phyloP scores from a whole-genome alignment of 805 yeast species.

The Kodamaea leandrae region DNA sequence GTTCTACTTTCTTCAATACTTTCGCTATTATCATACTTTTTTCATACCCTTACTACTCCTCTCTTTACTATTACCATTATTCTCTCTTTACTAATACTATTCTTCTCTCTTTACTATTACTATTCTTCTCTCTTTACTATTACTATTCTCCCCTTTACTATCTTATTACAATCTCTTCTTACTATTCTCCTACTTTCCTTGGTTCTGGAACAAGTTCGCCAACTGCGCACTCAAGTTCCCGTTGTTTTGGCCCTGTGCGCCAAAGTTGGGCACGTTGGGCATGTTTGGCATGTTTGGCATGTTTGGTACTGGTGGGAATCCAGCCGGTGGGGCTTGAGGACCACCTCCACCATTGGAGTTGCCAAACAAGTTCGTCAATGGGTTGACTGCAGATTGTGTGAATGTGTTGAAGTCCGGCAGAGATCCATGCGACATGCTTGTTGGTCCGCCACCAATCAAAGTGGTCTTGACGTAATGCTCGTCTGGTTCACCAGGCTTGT shows the following conservation, averaged over 20 bases:
- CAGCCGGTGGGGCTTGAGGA: slow-evolving; percentile 9
- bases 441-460: slow-evolving; percentile 16
- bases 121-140: too few relatives aligned
- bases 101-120: too few relatives aligned
- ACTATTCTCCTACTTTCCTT: slow-evolving; percentile 4
- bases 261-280: slow-evolving; percentile 9
- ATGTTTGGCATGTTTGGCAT: slow-evolving; percentile 9
- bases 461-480: slow-evolving; percentile 39
- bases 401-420: slow-evolving; percentile 36
- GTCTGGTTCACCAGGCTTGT: slow-evolving; percentile 58
- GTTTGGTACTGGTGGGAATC: slow-evolving; percentile 11
- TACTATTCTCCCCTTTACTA: not conserved
- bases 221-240: slow-evolving; percentile 38
- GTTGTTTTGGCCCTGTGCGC: slow-evolving; percentile 12
- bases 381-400: slow-evolving; percentile 38
- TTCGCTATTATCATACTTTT: too few relatives aligned
- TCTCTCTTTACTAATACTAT: too few relatives aligned
- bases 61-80: too few relatives aligned
- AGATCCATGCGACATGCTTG: slow-evolving; percentile 32
- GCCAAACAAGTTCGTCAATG: slow-evolving; percentile 49
- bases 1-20: too few relatives aligned
- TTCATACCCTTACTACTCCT: too few relatives aligned
- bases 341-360: slow-evolving; percentile 8
- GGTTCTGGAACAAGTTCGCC: slow-evolving; percentile 35
- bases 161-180: not conserved